Conservation (phyloP, 139 green algal species). For the Chlorella sp. region DNA sequence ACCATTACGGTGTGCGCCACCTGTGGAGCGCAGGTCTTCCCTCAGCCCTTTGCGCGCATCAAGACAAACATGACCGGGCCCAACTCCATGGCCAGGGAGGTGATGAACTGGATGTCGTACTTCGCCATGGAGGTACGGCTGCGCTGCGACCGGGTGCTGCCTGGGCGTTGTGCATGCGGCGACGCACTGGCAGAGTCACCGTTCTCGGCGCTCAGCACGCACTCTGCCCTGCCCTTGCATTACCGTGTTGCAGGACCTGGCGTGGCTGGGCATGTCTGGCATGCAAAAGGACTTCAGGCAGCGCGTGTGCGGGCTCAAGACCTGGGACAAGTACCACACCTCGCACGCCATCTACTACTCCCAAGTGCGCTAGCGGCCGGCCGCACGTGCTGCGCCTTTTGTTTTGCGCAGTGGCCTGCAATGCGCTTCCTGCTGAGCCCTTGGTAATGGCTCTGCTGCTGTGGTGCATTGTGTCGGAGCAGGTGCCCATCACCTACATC, state of each 20-base stretch:
- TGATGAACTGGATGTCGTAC: slow-evolving; percentile 33
- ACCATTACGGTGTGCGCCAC: too few species aligned
- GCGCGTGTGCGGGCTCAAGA: slow-evolving; percentile 2
- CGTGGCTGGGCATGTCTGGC: slow-evolving; percentile 24
- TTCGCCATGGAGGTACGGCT: slow-evolving; percentile 21
- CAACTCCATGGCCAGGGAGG: slow-evolving; percentile 19
- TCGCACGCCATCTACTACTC: slow-evolving; percentile 20
- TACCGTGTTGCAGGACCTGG: too few species aligned
- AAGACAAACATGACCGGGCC: slow-evolving; percentile 3
- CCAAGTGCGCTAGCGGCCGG: too few species aligned
- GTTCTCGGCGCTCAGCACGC: too few species aligned
- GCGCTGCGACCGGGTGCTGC: background rate
- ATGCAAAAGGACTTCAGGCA: slow-evolving; percentile 28
- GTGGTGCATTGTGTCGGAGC: background rate
- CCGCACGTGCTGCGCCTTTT: too few species aligned
- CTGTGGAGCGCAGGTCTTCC: slow-evolving; percentile 8
- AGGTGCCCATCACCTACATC: slow-evolving; percentile 36
- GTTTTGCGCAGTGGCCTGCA: too few species aligned
- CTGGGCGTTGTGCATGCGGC: background rate
- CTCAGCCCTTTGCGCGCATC: slow-evolving; percentile 22
- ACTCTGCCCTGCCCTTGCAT: too few species aligned
- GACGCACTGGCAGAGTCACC: too few species aligned
- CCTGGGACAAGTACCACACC: slow-evolving; percentile 12
- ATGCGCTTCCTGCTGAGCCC: background rate
- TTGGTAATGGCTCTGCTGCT: too few species aligned